Conservation (phyloP, 495 filamentous ascomycete genomes). For the Penicillium daleae region DNA sequence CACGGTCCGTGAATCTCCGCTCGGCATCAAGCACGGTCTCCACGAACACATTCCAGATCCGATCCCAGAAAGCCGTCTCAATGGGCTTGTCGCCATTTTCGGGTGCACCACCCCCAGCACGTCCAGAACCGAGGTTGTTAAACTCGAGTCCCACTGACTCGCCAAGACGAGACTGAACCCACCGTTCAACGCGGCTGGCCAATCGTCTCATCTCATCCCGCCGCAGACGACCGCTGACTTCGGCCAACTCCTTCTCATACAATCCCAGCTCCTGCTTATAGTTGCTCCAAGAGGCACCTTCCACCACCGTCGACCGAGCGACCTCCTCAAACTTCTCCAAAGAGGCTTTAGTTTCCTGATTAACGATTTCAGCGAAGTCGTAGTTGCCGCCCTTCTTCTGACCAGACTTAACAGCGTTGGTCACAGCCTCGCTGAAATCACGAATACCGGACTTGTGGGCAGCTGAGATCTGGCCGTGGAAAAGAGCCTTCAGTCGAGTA, state of each 20-base stretch:
- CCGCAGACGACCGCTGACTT: slow-evolving; percentile 78
- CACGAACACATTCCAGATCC: slow-evolving; percentile 87
- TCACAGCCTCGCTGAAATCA: slow-evolving; percentile 87
- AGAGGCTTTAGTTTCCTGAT: slow-evolving; percentile 74
- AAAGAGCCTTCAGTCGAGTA: slow-evolving; percentile 80
- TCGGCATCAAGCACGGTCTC: slow-evolving; percentile 87
- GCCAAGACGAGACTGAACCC: slow-evolving; percentile 82
- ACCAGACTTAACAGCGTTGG: slow-evolving; percentile 77
- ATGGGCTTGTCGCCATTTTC: slow-evolving; percentile 72
- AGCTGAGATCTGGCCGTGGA: slow-evolving; percentile 82
- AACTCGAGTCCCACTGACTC: slow-evolving; percentile 93
- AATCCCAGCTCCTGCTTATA: slow-evolving; percentile 64
- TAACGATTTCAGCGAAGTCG: slow-evolving; percentile 94
- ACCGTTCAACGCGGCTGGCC: slow-evolving; percentile 86
- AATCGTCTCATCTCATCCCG: slow-evolving; percentile 95
- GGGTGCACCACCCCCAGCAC: slow-evolving; percentile 77
- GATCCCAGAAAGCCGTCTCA: slow-evolving; percentile 93
- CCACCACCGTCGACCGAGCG: slow-evolving; percentile 71
- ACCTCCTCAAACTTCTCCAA: slow-evolving; percentile 77
- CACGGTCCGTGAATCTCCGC: slow-evolving; percentile 79
- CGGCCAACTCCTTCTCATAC: slow-evolving; percentile 80
- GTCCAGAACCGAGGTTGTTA: slow-evolving; percentile 87
- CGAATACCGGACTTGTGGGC: slow-evolving; percentile 86
- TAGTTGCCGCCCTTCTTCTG: slow-evolving; percentile 89
- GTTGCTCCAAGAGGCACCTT: slow-evolving; percentile 81